Evolutionary conservation across 306 rosid species (phyloP), one percentile per base, ranked within the genome.

Genomic region (Nissolia schottii): DNA sequence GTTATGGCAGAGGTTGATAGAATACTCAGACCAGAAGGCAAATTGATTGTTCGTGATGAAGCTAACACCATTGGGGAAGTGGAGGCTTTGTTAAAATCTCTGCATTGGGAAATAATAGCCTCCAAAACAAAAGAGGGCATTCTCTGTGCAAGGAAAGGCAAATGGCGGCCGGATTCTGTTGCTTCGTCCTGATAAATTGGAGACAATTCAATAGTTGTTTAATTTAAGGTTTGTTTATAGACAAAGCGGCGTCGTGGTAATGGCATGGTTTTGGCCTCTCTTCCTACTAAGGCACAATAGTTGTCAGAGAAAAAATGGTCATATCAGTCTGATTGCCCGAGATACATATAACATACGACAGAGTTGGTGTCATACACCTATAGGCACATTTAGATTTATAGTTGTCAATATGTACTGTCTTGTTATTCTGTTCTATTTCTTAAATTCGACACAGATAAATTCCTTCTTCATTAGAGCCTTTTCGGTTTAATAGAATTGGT

Each of bases 1-100:
- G 86, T 89, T 11, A 57, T 94, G 82, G 96, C 96, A 65, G 99
- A 94, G 83, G 87, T 91, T 13, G 99, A 94, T 64, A 87, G 97
- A 84, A 86, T 89, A 64, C 75, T 73, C 5, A 89, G 96, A 76
- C 99, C 99, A 0, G 96, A 89, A 73, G 96, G 97, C 3, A 87
- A 64, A 28, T 49, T 94, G 80, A 84, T 94, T 49, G 86, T 89
- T 25, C 92, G 96, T 9, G 97, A 91, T 19, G 96, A 91, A 58
- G 56, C 90, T n/a, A 77, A 79, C 35, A 81, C 84, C 49, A 64
- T 94, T 32, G 84, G 74, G 18, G 96, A 94, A 72, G 91, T 94
- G 35, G 91, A 87, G 71, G 82, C 77, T 76, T 67, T 86, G 77
- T 82, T 89, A 62, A 94, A 88, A 81, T 91, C 97, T 65, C 72